These are phyloP conservation scores for Saturnispora serradocipensis DNA, from an alignment of 805 yeast species.

Conservation along the genomic window DNA sequence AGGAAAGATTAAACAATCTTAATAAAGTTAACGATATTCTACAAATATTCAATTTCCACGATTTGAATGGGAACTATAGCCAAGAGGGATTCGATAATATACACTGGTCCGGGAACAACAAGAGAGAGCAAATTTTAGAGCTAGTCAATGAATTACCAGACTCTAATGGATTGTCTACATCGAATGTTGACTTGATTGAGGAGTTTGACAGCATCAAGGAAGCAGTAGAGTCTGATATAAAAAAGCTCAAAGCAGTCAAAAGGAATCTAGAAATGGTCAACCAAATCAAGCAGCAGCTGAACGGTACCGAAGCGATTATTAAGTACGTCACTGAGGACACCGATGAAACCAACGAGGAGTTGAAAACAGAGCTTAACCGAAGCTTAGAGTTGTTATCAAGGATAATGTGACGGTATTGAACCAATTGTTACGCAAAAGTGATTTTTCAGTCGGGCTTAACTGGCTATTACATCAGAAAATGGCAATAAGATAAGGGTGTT, in stretches of 20 bases:
- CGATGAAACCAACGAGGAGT: slow-evolving; percentile 1
- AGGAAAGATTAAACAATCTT: slow-evolving; percentile 16
- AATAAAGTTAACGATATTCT: slow-evolving; percentile 22
- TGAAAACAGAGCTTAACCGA: not conserved
- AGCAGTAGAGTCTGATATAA: slow-evolving; percentile 13
- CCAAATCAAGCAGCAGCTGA: slow-evolving; percentile 7
- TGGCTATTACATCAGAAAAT: no score
- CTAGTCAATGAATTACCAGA: slow-evolving; percentile 26
- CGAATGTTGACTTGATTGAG: slow-evolving; percentile 17
- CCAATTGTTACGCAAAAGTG: no score
- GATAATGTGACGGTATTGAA: not conserved
- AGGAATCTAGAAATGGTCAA: slow-evolving; percentile 11
- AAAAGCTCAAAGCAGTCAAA: slow-evolving; percentile 10
- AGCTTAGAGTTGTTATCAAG: slow-evolving; percentile 1
- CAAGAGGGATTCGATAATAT: slow-evolving; percentile 1
- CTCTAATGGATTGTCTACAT: slow-evolving; percentile 15
- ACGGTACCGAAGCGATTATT: not conserved
- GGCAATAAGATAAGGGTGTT: no score
- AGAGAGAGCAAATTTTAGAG: slow-evolving; percentile 15
- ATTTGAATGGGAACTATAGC: slow-evolving; percentile 19
- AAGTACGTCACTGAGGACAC: not conserved
- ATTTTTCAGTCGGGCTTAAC: no score
- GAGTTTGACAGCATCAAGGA: slow-evolving; percentile 18
- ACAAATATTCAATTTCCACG: slow-evolving; percentile 17
- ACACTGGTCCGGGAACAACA: not conserved